Percentiles rank a stretch among this genome's conserved stretches.
phyloP scores from a whole-genome alignment of 305 asterid species.

The Solanum hybrid region DNA sequence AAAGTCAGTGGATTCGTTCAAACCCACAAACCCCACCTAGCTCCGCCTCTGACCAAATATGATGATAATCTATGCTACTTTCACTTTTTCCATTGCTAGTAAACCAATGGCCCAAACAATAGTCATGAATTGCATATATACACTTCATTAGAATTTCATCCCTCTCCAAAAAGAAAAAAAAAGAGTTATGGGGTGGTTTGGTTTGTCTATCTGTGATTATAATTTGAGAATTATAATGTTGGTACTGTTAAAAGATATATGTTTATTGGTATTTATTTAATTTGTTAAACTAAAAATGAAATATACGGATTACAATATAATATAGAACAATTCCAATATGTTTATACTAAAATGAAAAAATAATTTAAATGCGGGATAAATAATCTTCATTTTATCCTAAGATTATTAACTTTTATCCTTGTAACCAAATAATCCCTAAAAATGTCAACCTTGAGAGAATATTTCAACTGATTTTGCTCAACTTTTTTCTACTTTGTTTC shows the following conservation, averaged over 20 bases:
- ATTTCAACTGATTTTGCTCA: neutral
- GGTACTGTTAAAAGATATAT: neutral
- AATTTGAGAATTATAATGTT: neutral
- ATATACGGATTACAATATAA: neutral
- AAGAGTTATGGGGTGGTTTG: neutral
- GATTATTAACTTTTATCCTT: neutral
- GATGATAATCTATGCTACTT: neutral
- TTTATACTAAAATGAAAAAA: neutral
- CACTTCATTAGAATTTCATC: neutral
- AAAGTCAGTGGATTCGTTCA: rapidly evolving
- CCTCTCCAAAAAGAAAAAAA: neutral
- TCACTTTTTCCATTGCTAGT: neutral
- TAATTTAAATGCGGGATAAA: neutral
- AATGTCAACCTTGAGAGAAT: neutral
- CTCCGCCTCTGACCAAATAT: neutral
- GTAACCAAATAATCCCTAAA: neutral
- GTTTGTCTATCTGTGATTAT: neutral
- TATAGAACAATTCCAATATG: neutral
- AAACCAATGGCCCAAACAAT: neutral
- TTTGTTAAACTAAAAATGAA: neutral
- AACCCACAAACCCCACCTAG: neutral
- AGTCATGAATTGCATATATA: neutral
- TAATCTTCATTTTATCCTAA: neutral
- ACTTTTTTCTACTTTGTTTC: neutral
- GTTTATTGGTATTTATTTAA: neutral